Evolutionary conservation across 2,329 filamentous ascomycete species (phyloP).

Genomic region (Fusarium denticulatum): DNA sequence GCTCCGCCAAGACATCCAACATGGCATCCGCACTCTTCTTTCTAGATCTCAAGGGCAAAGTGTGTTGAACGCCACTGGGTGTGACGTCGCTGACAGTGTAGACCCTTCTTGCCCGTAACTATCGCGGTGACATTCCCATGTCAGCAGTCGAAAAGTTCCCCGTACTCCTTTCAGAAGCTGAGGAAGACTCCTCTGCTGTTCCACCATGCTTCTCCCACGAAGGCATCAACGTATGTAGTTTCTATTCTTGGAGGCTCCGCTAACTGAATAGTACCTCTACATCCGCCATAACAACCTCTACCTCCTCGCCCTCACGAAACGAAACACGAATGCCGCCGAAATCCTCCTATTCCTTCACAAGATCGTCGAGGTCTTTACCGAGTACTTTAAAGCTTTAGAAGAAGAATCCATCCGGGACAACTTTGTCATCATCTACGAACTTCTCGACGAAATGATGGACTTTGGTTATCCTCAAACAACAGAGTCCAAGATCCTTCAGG

Average conservation of each 20-base stretch:
- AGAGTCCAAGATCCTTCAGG: constrained; percentile 97
- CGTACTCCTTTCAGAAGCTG: constrained; percentile 92
- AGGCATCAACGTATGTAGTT: constrained; percentile 86
- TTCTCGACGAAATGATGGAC: constrained; percentile 99
- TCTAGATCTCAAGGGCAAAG: constrained; percentile 99
- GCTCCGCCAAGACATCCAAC: constrained; percentile 36
- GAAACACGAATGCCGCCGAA: constrained; percentile 98
- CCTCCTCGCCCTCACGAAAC: constrained; percentile 95
- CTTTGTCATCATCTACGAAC: constrained; percentile 98
- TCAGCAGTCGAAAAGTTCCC: constrained; percentile 98
- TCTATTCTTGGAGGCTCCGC: neutral
- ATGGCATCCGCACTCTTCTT: constrained; percentile 99
- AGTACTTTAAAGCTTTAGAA: constrained; percentile 99
- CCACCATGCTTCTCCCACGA: constrained; percentile 98
- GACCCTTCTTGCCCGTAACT: constrained; percentile 98
- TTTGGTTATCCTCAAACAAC: constrained; percentile 99
- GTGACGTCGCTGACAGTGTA: constrained; percentile 51
- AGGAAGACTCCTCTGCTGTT: constrained; percentile 98
- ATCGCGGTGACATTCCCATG: constrained; percentile 98
- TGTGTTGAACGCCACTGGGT: constrained; percentile 49
- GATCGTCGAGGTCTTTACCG: constrained; percentile 97
- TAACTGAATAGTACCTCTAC: constrained; percentile 82
- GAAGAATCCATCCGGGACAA: constrained; percentile 99
- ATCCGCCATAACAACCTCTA: constrained; percentile 99
- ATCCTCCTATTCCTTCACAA: constrained; percentile 98